Conservation (phyloP, 23 red algal species). For the Rhodosorus marinus region DNA sequence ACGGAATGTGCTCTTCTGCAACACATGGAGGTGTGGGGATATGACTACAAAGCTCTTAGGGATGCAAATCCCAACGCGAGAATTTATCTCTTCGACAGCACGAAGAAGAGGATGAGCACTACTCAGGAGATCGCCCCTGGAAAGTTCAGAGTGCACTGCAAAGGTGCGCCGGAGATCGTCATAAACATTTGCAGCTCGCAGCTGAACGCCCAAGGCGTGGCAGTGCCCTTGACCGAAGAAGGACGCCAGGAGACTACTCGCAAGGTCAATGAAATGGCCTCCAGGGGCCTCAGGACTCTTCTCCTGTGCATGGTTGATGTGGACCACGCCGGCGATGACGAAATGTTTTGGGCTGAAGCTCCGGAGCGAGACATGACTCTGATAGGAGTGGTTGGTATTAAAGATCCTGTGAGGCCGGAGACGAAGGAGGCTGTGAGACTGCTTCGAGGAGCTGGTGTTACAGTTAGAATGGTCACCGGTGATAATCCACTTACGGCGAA, state of each 20-base stretch:
- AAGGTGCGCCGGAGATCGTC: constrained; percentile 73
- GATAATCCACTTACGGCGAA: constrained; percentile 59
- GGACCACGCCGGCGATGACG: constrained; percentile 14
- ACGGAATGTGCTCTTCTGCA: constrained; percentile 82
- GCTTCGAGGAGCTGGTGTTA: constrained; percentile 71
- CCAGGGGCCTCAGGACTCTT: constrained; percentile 42
- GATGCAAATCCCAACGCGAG: constrained; percentile 1
- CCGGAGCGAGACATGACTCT: constrained; percentile 40
- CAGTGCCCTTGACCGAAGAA: constrained; percentile 4
- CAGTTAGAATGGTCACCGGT: constrained; percentile 90
- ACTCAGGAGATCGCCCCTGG: constrained; percentile 1
- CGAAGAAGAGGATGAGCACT: constrained; percentile 69
- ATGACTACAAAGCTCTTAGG: constrained; percentile 31
- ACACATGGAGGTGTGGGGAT: constrained; percentile 23
- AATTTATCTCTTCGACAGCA: constrained; percentile 64
- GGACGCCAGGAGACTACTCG: constrained; percentile 1
- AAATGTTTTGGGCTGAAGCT: constrained; percentile 14
- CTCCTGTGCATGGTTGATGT: constrained; percentile 49
- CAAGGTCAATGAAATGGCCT: constrained; percentile 22
- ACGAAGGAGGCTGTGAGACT: constrained; percentile 36
- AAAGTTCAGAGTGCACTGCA: constrained; percentile 20
- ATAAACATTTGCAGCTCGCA: constrained; percentile 8
- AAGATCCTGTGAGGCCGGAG: constrained; percentile 72
- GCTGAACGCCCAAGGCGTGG: constrained; percentile 20
- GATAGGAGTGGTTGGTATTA: constrained; percentile 71